Base-by-base conservation (phyloP, 768 basidiomycete species). In the Suillus clintonianus region DNA sequence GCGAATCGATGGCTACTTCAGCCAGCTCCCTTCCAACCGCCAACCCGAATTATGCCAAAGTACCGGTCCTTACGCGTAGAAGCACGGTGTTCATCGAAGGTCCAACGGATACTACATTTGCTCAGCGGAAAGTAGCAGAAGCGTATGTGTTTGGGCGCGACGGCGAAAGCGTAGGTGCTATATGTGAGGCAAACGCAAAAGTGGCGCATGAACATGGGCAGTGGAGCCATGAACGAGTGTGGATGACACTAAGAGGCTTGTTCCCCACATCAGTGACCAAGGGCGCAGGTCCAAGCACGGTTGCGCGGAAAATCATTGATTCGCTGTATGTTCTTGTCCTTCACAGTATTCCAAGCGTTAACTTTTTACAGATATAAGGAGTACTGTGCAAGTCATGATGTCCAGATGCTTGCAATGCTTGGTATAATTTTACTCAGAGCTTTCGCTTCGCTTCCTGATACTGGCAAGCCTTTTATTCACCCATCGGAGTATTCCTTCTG, bases 391-490 rank as follows among this genome's bases (percentile, higher is more conserved):
- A 79, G 77, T 39, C 91, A 85, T 69, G 91, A 95, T 68, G 73
- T 94, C 1, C 92, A 94, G 69, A 88, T 92, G 87, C 79, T 95
- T 17, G 91, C 90, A 0, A 92, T 95, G 85, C 64, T 92, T 4
- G 81, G 91, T 0, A 78, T 86, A 55, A 74, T 92, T n/a, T 76
- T 94, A 3, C 79, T 94, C 3, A 88, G 89, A 69, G 82, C 72
- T 60, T 64, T 67, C 14, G 6, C 60, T 14, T 64, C 60, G 6
- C 57, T 67, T 9, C 42, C 9, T 19, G 65, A 63, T 55, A 67
- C 65, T 42, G 14, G 74, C 70, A 56, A 59, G 74, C 39, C 11
- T 58, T 15, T 2, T 15, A 17, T 53, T 0, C 1, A 17, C 22
- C 17, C 15, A 48, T 7, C 1, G 30, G 11, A 55, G 10, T 8